phyloP scores from a whole-genome alignment of 164 flowering plant species.

The Vitis rupestris region DNA sequence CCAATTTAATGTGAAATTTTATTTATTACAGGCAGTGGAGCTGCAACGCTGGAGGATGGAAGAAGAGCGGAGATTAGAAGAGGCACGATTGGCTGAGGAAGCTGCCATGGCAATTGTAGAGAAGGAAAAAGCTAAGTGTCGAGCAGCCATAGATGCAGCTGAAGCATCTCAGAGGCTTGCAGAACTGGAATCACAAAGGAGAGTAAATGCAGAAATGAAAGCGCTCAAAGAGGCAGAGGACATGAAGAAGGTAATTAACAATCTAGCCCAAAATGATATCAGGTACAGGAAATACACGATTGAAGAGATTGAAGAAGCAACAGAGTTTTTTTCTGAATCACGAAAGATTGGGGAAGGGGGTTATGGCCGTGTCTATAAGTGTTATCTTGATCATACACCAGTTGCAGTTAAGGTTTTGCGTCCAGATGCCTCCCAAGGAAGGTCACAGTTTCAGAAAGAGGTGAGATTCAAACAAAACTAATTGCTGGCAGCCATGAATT shows the following conservation, averaged over 20 bases:
- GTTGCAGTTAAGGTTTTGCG: slow-evolving; percentile 54
- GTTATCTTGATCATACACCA: slow-evolving; percentile 46
- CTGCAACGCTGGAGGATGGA: slow-evolving; percentile 31
- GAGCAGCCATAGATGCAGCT: slow-evolving; percentile 36
- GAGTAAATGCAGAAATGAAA: slow-evolving; percentile 27
- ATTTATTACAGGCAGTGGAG: slow-evolving; percentile 33
- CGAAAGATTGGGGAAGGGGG: slow-evolving; percentile 56
- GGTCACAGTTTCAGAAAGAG: slow-evolving; percentile 50
- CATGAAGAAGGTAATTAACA: slow-evolving; percentile 18
- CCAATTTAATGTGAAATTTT: not conserved
- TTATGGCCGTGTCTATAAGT: slow-evolving; percentile 51
- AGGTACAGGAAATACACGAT: slow-evolving; percentile 39
- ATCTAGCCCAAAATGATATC: slow-evolving; percentile 9
- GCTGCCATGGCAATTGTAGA: slow-evolving; percentile 34
- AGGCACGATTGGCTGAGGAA: slow-evolving; percentile 30
- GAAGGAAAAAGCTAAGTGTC: slow-evolving; percentile 35
- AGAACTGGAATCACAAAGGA: slow-evolving; percentile 31
- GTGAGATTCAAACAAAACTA: slow-evolving; percentile 12
- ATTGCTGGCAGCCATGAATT: not conserved
- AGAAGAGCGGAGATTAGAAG: slow-evolving; percentile 35
- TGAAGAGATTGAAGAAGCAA: slow-evolving; percentile 46
- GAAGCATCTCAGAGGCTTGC: slow-evolving; percentile 36
- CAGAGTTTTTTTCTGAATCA: slow-evolving; percentile 30
- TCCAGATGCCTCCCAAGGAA: slow-evolving; percentile 50
- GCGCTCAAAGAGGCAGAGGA: slow-evolving; percentile 28